These are phyloP conservation scores for Phytopythium litorale DNA, from an alignment of 352 stramenopile genomes.

Conservation along the genomic window DNA sequence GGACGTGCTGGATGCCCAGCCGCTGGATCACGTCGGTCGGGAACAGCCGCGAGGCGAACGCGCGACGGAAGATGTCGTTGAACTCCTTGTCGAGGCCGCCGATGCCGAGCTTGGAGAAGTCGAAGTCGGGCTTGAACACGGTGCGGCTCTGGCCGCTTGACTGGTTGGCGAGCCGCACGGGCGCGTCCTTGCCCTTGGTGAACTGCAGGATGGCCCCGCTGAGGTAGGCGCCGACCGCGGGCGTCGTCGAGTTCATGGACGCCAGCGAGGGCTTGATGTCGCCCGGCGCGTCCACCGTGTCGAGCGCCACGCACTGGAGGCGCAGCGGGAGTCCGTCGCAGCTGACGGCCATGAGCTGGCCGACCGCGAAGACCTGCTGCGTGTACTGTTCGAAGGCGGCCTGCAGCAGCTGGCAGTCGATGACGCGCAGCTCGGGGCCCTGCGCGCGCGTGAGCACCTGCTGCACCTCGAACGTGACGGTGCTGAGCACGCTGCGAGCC, in stretches of 20 bases:
- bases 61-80: constrained; percentile 98
- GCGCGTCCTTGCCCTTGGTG: constrained; percentile 71
- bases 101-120: constrained; percentile 99
- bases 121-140: constrained; percentile 96
- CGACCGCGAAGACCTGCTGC: constrained; percentile 70
- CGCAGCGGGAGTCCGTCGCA: constrained; percentile 63
- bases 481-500: constrained; percentile 45
- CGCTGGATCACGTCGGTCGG: constrained; percentile 94
- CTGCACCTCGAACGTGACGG: constrained; percentile 83
- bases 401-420: constrained; percentile 77
- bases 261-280: constrained; percentile 20
- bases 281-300: constrained; percentile 43
- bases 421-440: constrained; percentile 44
- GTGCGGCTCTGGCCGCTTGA: constrained; percentile 64
- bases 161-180: constrained; percentile 77
- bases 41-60: constrained; percentile 98
- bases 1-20: constrained; percentile 98
- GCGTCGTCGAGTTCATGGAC: constrained; percentile 25
- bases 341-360: constrained; percentile 67
- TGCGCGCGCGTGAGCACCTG: constrained; percentile 69
- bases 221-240: constrained; percentile 49
- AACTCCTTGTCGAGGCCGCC: constrained; percentile 99
- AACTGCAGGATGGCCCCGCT: constrained; percentile 73
- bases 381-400: constrained; percentile 69
- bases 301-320: constrained; percentile 50